phyloP scores from a whole-genome alignment of 2,329 filamentous ascomycete genomes.

The Aspergillus aculeatinus region DNA sequence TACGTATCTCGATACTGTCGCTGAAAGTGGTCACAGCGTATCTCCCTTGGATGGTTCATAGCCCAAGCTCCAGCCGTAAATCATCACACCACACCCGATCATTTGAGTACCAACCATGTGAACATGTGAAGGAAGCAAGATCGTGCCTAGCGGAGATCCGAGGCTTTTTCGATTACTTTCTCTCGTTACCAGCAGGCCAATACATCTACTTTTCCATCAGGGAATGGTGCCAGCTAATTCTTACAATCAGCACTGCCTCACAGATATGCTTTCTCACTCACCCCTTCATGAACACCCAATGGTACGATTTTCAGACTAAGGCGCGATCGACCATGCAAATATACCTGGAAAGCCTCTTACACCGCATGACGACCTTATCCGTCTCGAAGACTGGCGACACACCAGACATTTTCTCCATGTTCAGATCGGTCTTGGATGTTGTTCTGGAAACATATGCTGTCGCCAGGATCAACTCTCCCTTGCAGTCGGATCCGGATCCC shows the following conservation, averaged over 20 bases:
- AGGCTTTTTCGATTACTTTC: neutral
- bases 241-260: neutral
- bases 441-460: neutral
- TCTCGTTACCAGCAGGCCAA: neutral
- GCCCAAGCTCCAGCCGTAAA: neutral
- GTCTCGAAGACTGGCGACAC: neutral
- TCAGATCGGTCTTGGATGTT: slow-evolving; percentile 1
- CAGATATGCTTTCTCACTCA: neutral
- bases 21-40: neutral
- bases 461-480: neutral
- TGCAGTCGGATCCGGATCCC: neutral
- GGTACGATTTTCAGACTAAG: neutral
- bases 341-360: slow-evolving; percentile 1
- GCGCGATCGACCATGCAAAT: neutral
- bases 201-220: neutral
- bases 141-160: neutral
- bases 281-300: neutral
- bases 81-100: neutral
- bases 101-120: neutral
- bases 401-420: neutral
- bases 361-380: neutral
- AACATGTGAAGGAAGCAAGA: neutral
- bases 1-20: neutral
- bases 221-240: neutral
- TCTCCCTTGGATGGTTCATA: neutral